These are phyloP conservation scores for Canariomyces notabilis DNA, from an alignment of 2,329 filamentous ascomycete genomes.

Conservation along the genomic window DNA sequence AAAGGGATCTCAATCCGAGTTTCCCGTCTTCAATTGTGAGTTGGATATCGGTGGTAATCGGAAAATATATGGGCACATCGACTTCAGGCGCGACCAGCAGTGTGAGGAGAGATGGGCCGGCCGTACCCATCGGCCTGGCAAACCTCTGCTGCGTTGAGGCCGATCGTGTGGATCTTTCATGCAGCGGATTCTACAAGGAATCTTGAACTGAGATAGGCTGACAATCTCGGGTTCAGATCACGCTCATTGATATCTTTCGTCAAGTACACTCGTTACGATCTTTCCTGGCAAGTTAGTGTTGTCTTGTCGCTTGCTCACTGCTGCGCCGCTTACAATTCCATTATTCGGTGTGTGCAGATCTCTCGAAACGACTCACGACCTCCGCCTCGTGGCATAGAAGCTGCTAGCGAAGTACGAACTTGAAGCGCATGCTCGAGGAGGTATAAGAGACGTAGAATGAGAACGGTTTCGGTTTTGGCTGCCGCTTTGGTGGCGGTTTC, in stretches of 20 bases:
- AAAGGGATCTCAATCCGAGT: constrained; percentile 2
- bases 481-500: constrained; percentile 46
- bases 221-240: constrained; percentile 27
- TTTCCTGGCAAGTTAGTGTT: constrained; percentile 45
- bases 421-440: constrained; percentile 17
- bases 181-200: constrained; percentile 14
- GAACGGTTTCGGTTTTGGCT: constrained; percentile 43
- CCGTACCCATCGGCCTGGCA: neutral
- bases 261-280: constrained; percentile 55
- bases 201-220: constrained; percentile 3
- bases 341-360: constrained; percentile 13
- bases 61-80: constrained; percentile 5
- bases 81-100: constrained; percentile 7
- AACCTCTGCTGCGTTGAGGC: constrained; percentile 15
- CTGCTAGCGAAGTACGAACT: constrained; percentile 2
- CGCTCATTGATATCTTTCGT: constrained; percentile 47
- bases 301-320: constrained; percentile 13
- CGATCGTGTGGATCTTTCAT: constrained; percentile 32
- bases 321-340: constrained; percentile 21
- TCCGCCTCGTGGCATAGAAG: constrained; percentile 2
- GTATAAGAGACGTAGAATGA: constrained; percentile 40
- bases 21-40: constrained; percentile 20
- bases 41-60: constrained; percentile 6
- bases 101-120: neutral
- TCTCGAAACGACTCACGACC: constrained; percentile 6